Evolutionary conservation across 2,329 filamentous ascomycete species (phyloP), one percentile per base, ranked within the genome.

Genomic region (Aspergillus fischeri): DNA sequence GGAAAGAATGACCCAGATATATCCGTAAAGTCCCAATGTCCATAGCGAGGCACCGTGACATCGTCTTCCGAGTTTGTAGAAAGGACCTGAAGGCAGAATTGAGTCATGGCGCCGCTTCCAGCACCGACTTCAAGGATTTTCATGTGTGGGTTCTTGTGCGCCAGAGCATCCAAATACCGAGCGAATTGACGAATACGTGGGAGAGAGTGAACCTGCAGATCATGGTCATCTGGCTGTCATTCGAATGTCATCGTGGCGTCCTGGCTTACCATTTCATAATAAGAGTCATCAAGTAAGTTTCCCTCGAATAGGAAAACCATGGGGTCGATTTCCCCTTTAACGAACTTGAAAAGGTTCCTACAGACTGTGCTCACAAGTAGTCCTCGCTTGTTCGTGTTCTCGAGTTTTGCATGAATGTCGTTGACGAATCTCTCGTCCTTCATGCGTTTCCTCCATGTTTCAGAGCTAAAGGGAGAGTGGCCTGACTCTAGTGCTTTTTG

Each of bases 1-100:
- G 51, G 44, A 20, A 65, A 63, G 25, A 61, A 60, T 1, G 60
- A 57, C 8, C 42, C 41, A 4, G 62, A 64, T 14, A 57, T 63
- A 35, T 64, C 62, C 1, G 63, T 65, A 10, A 52, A 63, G 3
- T 58, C 53, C 57, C 55, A 61, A 3, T 53, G 51, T 9, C 27
- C 20, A 11, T 56, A 61, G 35, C 35, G 29, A 52, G 47, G 42
- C 3, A 2, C 9, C 11, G 44, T 44, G 24, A 11, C 20, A 10
- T 27, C 25, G 11, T n/a, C n/a, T 2, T 41, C 51, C 8, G 17
- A 10, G 20, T 50, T n/a, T 5, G 32, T 28, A 17, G 41, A 20
- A 3, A 42, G 14, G 51, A 51, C 28, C 20, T 52, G 17, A 24
- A 44, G 17, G 27, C 49, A 53, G 11, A 32, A 11, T 25, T 54